Evolutionary conservation across 352 stramenopile species (phyloP).

Genomic region (Phytopythium sindhum): DNA sequence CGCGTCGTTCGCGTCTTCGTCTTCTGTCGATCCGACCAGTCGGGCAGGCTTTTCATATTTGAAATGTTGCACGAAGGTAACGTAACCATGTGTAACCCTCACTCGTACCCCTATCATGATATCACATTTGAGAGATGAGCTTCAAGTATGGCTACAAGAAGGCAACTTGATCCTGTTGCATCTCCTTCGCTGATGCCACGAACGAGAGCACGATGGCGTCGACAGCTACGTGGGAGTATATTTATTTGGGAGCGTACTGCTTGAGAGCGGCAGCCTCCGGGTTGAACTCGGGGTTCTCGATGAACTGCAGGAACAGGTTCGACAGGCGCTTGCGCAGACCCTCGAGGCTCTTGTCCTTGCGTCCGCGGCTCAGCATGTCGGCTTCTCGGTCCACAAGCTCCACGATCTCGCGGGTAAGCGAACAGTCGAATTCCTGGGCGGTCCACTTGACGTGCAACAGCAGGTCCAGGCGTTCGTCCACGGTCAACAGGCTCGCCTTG

Average conservation of each 20-base stretch:
- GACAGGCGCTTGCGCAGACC: conserved; percentile 81
- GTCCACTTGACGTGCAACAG: conserved; percentile 93
- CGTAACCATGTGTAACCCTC: neutral
- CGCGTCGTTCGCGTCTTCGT: neutral
- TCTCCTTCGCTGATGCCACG: neutral
- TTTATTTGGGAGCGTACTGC: conserved; percentile 13
- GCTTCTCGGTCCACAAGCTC: conserved; percentile 92
- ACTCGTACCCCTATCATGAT: neutral
- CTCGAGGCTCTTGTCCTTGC: conserved; percentile 74
- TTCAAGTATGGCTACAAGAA: neutral
- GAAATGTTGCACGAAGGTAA: conserved; percentile 2
- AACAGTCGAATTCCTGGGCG: conserved; percentile 90
- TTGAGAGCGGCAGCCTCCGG: conserved; percentile 77
- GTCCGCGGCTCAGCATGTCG: conserved; percentile 88
- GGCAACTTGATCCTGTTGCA: neutral
- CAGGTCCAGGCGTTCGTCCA: conserved; percentile 89
- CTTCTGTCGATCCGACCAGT: conserved; percentile 1
- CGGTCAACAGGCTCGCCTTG: conserved; percentile 37
- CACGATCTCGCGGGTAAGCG: conserved; percentile 86
- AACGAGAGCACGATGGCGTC: neutral
- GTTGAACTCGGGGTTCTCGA: conserved; percentile 93
- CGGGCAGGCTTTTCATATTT: neutral
- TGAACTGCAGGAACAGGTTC: conserved; percentile 91
- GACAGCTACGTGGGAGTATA: neutral
- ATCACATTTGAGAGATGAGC: neutral